Conservation (phyloP, 495 filamentous ascomycete species). For the Xylaria castorea region DNA sequence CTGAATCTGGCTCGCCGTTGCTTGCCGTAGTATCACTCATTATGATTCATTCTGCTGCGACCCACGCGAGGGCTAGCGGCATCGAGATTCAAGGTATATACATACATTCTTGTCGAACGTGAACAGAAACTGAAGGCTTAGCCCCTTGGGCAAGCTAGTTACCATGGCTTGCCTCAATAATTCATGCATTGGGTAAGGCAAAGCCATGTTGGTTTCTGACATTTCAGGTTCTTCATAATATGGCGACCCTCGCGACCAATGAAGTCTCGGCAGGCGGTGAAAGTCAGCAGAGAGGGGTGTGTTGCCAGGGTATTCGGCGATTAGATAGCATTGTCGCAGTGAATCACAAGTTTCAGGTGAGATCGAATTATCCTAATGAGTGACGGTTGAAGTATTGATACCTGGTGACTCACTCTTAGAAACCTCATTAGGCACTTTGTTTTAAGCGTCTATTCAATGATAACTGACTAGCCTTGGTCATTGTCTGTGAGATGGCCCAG, state of each 20-base stretch:
- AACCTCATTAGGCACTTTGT: neutral
- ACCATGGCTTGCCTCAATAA: neutral
- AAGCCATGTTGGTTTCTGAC: neutral
- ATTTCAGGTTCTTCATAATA: neutral
- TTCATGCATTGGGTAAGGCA: neutral
- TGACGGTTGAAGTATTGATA: neutral
- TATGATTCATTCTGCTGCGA: slow-evolving; percentile 22
- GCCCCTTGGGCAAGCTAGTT: neutral
- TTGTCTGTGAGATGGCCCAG: neutral
- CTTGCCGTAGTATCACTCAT: neutral
- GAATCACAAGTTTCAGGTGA: neutral
- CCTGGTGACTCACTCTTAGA: neutral
- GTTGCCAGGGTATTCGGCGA: neutral
- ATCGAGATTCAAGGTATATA: neutral
- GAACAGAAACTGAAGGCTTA: neutral
- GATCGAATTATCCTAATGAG: too few species aligned
- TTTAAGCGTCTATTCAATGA: neutral
- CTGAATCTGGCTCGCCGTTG: neutral
- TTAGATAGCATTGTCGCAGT: neutral
- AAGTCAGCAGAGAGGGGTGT: neutral
- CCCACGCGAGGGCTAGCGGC: slow-evolving; percentile 9
- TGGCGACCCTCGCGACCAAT: too few species aligned
- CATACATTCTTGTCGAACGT: too few species aligned
- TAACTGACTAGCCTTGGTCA: neutral
- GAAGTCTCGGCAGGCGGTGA: neutral